phyloP scores from a whole-genome alignment of 1,139 yeast genomes.

The Sugiyamaella japonica region DNA sequence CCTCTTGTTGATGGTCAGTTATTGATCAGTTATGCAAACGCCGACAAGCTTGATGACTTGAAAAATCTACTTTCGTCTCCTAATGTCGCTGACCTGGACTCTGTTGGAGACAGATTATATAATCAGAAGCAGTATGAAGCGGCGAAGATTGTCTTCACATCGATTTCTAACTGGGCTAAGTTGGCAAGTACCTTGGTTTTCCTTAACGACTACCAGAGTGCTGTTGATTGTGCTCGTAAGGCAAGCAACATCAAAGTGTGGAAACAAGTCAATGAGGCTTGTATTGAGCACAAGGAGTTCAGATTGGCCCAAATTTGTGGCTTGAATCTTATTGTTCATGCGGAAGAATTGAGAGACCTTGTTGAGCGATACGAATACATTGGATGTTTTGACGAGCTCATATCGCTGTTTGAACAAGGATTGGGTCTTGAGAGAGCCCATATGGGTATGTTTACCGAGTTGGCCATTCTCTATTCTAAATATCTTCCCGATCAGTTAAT shows the following conservation, averaged over 20 bases:
- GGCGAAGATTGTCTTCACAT: slow-evolving; percentile 83
- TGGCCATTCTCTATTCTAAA: slow-evolving; percentile 86
- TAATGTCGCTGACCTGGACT: slow-evolving; percentile 89
- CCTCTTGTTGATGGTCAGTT: slow-evolving; percentile 91
- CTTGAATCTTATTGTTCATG: slow-evolving; percentile 91
- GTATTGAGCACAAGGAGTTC: slow-evolving; percentile 93
- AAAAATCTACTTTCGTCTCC: slow-evolving; percentile 82
- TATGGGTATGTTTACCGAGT: slow-evolving; percentile 99
- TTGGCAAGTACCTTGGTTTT: slow-evolving; percentile 93
- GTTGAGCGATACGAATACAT: slow-evolving; percentile 83
- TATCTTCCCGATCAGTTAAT: slow-evolving; percentile 87
- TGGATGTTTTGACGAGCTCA: slow-evolving; percentile 90
- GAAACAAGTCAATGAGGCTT: slow-evolving; percentile 97
- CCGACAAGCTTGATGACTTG: slow-evolving; percentile 74
- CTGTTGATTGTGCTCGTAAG: slow-evolving; percentile 98
- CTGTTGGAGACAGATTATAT: slow-evolving; percentile 88
- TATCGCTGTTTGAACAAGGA: slow-evolving; percentile 92
- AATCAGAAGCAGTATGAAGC: slow-evolving; percentile 85
- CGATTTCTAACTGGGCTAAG: slow-evolving; percentile 90
- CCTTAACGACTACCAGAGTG: slow-evolving; percentile 89
- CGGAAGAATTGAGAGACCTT: slow-evolving; percentile 92
- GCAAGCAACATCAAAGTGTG: slow-evolving; percentile 93
- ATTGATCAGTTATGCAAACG: slow-evolving; percentile 80
- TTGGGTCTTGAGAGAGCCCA: slow-evolving; percentile 97
- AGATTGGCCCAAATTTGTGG: slow-evolving; percentile 99